These are phyloP conservation scores for Colletotrichum sidae DNA, from an alignment of 2,329 filamentous ascomycete species.

Conservation along the genomic window DNA sequence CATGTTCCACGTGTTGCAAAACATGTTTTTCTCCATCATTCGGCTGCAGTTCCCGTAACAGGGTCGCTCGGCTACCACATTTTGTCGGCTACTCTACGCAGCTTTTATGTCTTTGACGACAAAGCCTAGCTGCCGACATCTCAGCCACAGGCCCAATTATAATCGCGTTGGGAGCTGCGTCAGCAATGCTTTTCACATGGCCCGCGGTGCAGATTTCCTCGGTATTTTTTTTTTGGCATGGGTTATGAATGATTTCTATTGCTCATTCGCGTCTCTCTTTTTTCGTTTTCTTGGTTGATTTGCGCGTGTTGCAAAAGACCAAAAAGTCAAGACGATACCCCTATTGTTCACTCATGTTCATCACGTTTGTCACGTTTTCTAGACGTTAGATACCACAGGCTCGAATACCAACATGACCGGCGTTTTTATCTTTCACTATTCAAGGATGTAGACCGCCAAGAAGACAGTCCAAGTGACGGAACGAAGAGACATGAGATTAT, in stretches of 20 bases:
- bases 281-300: not conserved
- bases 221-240: not conserved
- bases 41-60: slow-evolving; percentile 65
- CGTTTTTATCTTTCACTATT: not conserved
- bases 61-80: not conserved
- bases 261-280: slow-evolving; percentile 18
- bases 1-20: slow-evolving; percentile 76
- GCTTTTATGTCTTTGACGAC: not conserved
- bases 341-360: not conserved
- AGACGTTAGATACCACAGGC: slow-evolving; percentile 31
- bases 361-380: slow-evolving; percentile 14
- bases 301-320: slow-evolving; percentile 16
- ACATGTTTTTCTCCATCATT: slow-evolving; percentile 79
- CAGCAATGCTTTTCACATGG: too few species aligned
- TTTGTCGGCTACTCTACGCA: not conserved
- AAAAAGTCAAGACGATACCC: slow-evolving; percentile 34
- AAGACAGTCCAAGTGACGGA: too few species aligned
- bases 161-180: too few species aligned
- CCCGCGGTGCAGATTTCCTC: not conserved
- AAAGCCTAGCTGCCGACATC: not conserved
- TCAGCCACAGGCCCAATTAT: too few species aligned
- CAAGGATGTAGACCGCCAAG: too few species aligned
- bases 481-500: too few species aligned
- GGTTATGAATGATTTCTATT: not conserved
- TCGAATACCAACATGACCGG: slow-evolving; percentile 10